A percentile compares a stretch with the other conserved stretches of the same genome.
phyloP scores from a whole-genome alignment of 192 early-diverging fungal genomes.

The Gonapodya prolifera region DNA sequence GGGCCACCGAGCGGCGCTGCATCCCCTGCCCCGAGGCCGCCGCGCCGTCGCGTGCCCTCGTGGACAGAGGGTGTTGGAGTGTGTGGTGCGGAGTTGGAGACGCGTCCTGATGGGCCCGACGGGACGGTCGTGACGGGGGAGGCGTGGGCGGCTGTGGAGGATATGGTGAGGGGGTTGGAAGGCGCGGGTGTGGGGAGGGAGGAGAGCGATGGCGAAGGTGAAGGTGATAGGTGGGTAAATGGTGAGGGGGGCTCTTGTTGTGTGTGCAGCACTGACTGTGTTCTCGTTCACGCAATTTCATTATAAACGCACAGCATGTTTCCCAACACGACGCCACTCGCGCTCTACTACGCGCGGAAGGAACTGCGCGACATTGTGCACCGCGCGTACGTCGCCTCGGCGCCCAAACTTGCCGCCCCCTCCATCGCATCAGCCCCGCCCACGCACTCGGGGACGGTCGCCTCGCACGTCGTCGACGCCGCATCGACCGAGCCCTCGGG shows the following conservation, averaged over 20 bases:
- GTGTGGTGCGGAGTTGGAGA: background rate
- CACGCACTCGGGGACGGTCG: background rate
- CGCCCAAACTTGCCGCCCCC: background rate
- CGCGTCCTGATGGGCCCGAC: background rate
- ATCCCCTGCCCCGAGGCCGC: no score
- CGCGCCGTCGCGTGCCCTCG: background rate
- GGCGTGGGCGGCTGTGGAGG: background rate
- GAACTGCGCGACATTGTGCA: background rate
- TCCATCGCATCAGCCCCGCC: background rate
- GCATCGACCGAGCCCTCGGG: background rate
- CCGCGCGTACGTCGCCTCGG: background rate
- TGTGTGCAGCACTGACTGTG: no score
- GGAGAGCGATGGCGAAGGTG: background rate
- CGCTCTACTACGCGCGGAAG: background rate
- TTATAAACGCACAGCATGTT: background rate
- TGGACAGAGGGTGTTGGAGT: background rate
- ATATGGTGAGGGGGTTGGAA: background rate
- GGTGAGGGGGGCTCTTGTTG: background rate
- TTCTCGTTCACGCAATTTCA: no score
- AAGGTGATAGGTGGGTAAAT: background rate
- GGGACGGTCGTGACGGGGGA: background rate
- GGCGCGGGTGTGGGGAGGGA: background rate
- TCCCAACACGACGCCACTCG: background rate
- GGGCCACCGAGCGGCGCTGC: no score
- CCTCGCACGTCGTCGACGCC: background rate